A percentile compares a stretch with the other conserved stretches of the same genome.
These are phyloP conservation scores for Zygoascus bituminiphila DNA, from an alignment of 805 yeast genomes.

Conservation along the genomic window DNA sequence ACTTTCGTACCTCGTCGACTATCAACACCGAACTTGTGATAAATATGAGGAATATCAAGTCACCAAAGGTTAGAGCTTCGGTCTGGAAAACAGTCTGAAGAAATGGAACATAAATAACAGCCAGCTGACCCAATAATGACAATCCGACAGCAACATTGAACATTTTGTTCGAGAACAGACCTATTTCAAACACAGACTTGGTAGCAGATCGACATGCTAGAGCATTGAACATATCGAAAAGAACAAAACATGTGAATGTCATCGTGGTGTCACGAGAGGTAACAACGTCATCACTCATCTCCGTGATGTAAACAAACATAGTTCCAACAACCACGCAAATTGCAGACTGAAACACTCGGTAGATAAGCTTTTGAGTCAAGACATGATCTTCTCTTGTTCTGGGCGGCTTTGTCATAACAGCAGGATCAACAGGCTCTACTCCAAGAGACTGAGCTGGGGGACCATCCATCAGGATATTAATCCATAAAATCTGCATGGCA, in stretches of 20 bases:
- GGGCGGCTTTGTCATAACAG: conserved; percentile 95
- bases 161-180: conserved; percentile 72
- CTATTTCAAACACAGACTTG: conserved; percentile 76
- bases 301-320: conserved; percentile 72
- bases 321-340: conserved; percentile 76
- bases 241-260: conserved; percentile 96
- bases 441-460: conserved; percentile 98
- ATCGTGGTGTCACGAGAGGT: conserved; percentile 96
- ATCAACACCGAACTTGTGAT: conserved; percentile 76
- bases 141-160: conserved; percentile 89
- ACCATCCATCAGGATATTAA: conserved; percentile 96
- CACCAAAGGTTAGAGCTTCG: conserved; percentile 71
- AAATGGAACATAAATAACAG: conserved; percentile 89
- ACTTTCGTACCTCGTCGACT: conserved; percentile 77
- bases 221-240: conserved; percentile 96
- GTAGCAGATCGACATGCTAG: conserved; percentile 83
- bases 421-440: conserved; percentile 94
- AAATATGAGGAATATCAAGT: conserved; percentile 51
- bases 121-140: conserved; percentile 80
- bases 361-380: conserved; percentile 58
- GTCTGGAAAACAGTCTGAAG: conserved; percentile 92
- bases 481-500: conserved; percentile 98
- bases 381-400: conserved; percentile 81
- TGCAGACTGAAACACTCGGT: conserved; percentile 71
- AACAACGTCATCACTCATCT: conserved; percentile 72